Evolutionary conservation across 2,329 filamentous ascomycete species (phyloP), one percentile per base, ranked within the genome.

Genomic region (Penicillium sp.): DNA sequence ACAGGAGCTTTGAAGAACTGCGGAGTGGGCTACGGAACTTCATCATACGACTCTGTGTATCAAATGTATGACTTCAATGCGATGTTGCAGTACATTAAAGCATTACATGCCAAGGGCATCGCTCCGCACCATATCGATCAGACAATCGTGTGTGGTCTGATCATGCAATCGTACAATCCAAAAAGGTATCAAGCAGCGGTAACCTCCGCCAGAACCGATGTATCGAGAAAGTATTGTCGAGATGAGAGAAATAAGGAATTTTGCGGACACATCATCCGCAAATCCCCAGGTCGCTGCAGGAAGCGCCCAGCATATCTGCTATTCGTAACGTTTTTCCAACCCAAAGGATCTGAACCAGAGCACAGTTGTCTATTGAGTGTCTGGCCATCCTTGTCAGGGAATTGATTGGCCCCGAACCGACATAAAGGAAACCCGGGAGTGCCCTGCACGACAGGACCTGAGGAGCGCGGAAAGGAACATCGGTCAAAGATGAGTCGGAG

Each of bases 111-210:
- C 12, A 55, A 8, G n/a, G 11, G 37, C n/a, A 28, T 47, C 43
- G 43, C 43, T 31, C 14, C 5, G 28, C 15, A 47, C 14, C 14
- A 47, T n/a, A 15, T 25, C 15, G 34, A 38, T 45, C 47, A 45
- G 53, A 52, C 41, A 39, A 42, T 31, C 50, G 50, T 54, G 15
- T 58, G 43, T 25, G 37, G 35, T 50, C 56, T 42, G 37, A 48
- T 42, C 56, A 31, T 34, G 49, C 35, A 54, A 37, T 34, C 25
- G 4, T 47, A 15, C 43, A 47, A 25, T 12, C 22, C 25, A 12
- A 51, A 35, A 34, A 37, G 17, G 34, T 11, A 15, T 25, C n/a
- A 8, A 11, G 20, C 15, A 6, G n/a, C 10, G 2, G 7, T 10
- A 14, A 22, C 22, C 52, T 15, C 5, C 10, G 14, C 20, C 5